Conservation (phyloP, 495 filamentous ascomycete species). For the Lophiostoma macrostomum region DNA sequence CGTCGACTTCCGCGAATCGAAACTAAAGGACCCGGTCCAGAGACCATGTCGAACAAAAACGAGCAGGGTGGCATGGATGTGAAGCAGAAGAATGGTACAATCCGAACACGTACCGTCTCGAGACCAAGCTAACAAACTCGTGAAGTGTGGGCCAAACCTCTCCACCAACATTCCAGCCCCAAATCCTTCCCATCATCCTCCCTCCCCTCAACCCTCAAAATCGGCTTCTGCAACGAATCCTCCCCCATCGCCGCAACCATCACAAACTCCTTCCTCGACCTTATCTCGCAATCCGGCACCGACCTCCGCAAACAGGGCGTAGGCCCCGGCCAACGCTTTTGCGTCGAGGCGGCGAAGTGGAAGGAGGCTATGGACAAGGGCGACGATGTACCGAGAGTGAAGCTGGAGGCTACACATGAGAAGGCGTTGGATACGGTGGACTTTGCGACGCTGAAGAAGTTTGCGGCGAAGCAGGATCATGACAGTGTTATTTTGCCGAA, state of each 20-base stretch:
- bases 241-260: conserved; percentile 11
- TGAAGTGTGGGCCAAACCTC: conserved; percentile 1
- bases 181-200: not conserved
- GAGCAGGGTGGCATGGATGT: not conserved
- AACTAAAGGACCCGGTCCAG: too few relatives aligned
- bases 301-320: conserved; percentile 8
- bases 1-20: too few relatives aligned
- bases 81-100: conserved; percentile 8
- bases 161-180: conserved; percentile 1
- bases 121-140: not conserved
- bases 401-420: not conserved
- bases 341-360: not conserved
- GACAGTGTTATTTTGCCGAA: not conserved
- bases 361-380: not conserved
- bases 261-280: conserved; percentile 3
- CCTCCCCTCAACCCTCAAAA: not conserved
- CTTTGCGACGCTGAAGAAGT: not conserved
- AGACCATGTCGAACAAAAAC: conserved; percentile 1
- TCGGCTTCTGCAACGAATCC: not conserved
- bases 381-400: conserved; percentile 1
- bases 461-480: not conserved
- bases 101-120: not conserved
- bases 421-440: not conserved
- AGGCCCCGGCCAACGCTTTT: not conserved
- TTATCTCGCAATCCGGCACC: not conserved